Base-by-base conservation (phyloP, 345 rosid species). In the Aquilaria sinensis region DNA sequence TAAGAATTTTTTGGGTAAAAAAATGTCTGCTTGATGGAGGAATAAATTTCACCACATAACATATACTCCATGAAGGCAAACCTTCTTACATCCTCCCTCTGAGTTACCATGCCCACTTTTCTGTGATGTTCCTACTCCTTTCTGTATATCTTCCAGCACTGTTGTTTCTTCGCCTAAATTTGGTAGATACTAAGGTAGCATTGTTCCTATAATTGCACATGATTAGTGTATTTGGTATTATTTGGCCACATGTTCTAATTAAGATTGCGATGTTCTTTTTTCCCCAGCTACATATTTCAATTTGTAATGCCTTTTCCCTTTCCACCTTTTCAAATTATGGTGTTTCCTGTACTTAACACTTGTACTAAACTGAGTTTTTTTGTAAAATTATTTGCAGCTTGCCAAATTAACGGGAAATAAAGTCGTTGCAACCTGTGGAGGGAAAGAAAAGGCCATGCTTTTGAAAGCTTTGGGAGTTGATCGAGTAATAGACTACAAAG, bases 341-440 rank as follows among this genome's bases (percentile, higher is more conserved):
- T 23, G 23, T 23, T 23, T 23, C 23, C 23, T 23, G 23, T 23
- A 23, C 23, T 23, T 23, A 23, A 23, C 13, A 10, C 29, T 51
- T 51, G 46, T 31, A 41, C 58, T 43, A 43, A 66, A 13, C 16
- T 37, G 51, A 58, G 34, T 51, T 67, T 48, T 37, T 54, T 59
- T 59, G n/a, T 16, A 61, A 72, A 32, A 16, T 3, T 59, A 33
- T 61, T 7, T 69, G 74, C 89, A 93, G 98, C 90, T 93, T 66
- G 99, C 97, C 30, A 90, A 90, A 74, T 61, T 90, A 65, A 92
- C 96, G 2, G 96, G 99, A 72, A 90, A 85, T 61, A 81, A 69
- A 31, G 96, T 88, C 52, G 83, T 90, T 53, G 99, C 99, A 60
- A 93, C 97, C 45, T 93, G 99, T 41, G 97, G 99, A 9, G 99